A percentile compares a stretch with the other conserved stretches of the same genome.
Conservation (phyloP, 345 rosid genomes). For the Boechera divaricarpa region DNA sequence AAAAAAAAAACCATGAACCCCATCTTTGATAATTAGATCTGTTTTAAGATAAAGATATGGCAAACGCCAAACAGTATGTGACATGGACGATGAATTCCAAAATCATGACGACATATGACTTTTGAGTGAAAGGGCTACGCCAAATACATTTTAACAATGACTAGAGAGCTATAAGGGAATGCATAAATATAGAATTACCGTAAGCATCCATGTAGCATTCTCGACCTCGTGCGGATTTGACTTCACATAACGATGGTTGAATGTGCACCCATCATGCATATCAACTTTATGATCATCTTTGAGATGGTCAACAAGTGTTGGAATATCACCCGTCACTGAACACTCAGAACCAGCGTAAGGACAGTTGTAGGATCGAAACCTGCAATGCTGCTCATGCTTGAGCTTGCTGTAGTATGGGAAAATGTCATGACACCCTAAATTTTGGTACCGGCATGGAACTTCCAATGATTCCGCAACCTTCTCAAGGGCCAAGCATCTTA, state of each 20-base stretch:
- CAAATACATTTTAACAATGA: background rate
- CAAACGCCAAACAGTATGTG: background rate
- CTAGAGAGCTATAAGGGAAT: background rate
- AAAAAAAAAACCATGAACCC: background rate
- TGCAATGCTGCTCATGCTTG: slow-evolving; percentile 80
- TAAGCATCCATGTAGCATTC: slow-evolving; percentile 97
- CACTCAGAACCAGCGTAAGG: slow-evolving; percentile 94
- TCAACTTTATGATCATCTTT: slow-evolving; percentile 91
- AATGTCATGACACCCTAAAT: slow-evolving; percentile 73
- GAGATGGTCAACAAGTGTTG: slow-evolving; percentile 70
- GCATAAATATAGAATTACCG: slow-evolving; percentile 55
- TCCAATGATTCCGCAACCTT: slow-evolving; percentile 84
- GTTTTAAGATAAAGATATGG: background rate
- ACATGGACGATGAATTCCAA: background rate
- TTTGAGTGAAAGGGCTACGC: background rate
- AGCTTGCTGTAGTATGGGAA: slow-evolving; percentile 82
- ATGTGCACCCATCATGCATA: slow-evolving; percentile 85
- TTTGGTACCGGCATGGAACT: slow-evolving; percentile 80
- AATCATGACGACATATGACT: background rate
- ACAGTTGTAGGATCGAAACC: slow-evolving; percentile 73
- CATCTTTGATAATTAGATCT: slow-evolving; percentile 1
- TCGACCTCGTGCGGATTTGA: slow-evolving; percentile 87
- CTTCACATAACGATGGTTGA: slow-evolving; percentile 89
- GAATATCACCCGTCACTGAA: slow-evolving; percentile 78
- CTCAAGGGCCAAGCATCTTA: slow-evolving; percentile 88